Evolutionary conservation across 805 yeast genomes (phyloP).

Genomic region (Candida coleopterorum): DNA sequence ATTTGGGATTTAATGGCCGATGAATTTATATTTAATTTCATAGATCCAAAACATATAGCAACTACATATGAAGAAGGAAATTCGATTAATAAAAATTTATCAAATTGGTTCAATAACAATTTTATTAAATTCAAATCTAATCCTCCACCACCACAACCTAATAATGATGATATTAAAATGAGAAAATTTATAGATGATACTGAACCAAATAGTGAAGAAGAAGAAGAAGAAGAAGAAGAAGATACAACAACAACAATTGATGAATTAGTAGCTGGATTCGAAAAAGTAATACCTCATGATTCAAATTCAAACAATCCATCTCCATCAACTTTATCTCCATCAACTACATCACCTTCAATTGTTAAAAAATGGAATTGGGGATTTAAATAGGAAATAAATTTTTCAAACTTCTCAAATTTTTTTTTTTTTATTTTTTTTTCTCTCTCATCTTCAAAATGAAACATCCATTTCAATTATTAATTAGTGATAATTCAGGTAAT

Average conservation of each 20-base stretch:
- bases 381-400: constrained; percentile 3
- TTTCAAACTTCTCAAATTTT: too few species aligned
- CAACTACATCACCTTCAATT: neutral
- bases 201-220: too few species aligned
- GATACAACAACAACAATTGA: neutral
- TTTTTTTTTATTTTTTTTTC: neutral
- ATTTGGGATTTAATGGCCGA: constrained; percentile 40
- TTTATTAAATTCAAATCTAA: constrained; percentile 14
- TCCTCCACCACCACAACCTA: constrained; percentile 9
- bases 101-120: constrained; percentile 21
- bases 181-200: constrained; percentile 18
- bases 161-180: constrained; percentile 18
- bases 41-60: constrained; percentile 33
- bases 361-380: constrained; percentile 4
- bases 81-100: constrained; percentile 11
- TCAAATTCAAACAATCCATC: neutral
- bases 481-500: constrained; percentile 40
- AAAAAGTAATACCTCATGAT: neutral
- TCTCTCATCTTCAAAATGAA: constrained; percentile 34
- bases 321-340: neutral
- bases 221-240: neutral
- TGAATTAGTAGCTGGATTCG: constrained; percentile 6
- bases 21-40: constrained; percentile 41
- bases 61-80: constrained; percentile 10
- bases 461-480: constrained; percentile 65